Evolutionary conservation across 305 asterid genomes (phyloP).

Genomic region (Vinca major): DNA sequence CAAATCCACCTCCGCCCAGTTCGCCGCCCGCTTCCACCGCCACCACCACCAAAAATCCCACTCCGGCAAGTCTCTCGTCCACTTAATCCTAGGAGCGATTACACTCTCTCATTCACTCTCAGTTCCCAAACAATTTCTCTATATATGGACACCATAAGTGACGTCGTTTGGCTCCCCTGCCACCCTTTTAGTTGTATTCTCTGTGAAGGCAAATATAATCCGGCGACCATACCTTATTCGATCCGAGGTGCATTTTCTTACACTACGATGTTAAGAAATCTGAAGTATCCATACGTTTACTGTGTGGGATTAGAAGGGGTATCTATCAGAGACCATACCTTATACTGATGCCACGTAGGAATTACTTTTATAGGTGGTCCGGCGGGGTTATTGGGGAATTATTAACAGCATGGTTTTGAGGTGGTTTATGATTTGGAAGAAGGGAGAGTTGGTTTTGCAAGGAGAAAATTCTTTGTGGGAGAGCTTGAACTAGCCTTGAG

Average conservation of each 20-base stretch:
- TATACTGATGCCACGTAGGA: conserved; percentile 70
- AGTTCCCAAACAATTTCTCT: conserved; percentile 61
- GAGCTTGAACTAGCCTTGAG: conserved; percentile 29
- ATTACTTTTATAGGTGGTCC: conserved; percentile 80
- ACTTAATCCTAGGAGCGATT: conserved; percentile 72
- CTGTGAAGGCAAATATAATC: conserved; percentile 70
- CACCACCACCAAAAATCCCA: conserved; percentile 14
- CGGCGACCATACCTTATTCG: conserved; percentile 32
- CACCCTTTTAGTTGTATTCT: conserved; percentile 78
- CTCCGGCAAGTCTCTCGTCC: conserved; percentile 73
- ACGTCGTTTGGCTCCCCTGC: conserved; percentile 92
- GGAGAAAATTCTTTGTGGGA: conserved; percentile 75
- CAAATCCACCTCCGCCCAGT: conserved; percentile 53
- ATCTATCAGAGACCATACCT: conserved; percentile 53
- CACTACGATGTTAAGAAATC: conserved; percentile 71
- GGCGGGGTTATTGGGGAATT: conserved; percentile 89
- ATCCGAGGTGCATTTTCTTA: conserved; percentile 22
- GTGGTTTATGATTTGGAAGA: conserved; percentile 82
- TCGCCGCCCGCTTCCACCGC: conserved; percentile 55
- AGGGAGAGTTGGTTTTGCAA: conserved; percentile 69
- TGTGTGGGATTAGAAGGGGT: conserved; percentile 61
- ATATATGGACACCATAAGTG: conserved; percentile 93
- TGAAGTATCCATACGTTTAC: conserved; percentile 59
- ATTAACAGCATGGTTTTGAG: conserved; percentile 93
- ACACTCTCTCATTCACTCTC: conserved; percentile 62